Conservation (phyloP, 345 rosid species). For the Linum usitatissimum region DNA sequence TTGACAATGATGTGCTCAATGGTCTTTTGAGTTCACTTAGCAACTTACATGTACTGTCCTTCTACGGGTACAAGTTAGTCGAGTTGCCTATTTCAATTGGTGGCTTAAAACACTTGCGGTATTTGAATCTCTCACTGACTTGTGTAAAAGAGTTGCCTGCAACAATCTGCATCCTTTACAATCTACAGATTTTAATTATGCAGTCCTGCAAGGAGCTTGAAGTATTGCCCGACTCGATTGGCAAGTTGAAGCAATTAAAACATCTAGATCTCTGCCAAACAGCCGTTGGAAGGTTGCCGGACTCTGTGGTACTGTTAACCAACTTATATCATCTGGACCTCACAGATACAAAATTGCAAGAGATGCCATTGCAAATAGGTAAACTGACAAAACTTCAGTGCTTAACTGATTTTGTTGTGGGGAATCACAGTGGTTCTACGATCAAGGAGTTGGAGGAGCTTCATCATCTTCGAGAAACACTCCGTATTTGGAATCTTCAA, state of each 20-base stretch:
- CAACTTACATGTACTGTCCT: neutral
- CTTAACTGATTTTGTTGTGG: neutral
- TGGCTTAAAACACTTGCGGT: neutral
- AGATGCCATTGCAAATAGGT: neutral
- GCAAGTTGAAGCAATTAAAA: neutral
- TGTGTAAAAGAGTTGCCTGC: neutral
- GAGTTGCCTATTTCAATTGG: neutral
- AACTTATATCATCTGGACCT: neutral
- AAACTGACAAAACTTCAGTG: neutral
- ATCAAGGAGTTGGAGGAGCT: neutral
- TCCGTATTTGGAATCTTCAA: neutral
- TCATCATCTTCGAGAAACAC: neutral
- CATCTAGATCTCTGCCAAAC: neutral
- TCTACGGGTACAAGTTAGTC: neutral
- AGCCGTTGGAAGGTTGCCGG: neutral
- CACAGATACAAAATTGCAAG: neutral
- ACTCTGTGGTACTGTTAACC: neutral
- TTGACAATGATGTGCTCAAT: neutral
- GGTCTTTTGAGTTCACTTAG: neutral
- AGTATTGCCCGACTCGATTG: neutral
- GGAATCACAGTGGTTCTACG: neutral
- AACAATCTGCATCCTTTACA: neutral
- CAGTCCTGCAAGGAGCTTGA: neutral
- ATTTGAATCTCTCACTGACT: neutral
- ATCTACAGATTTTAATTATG: neutral